phyloP scores from a whole-genome alignment of 2,329 filamentous ascomycete species.

The Emmonsiellopsis sp. region DNA sequence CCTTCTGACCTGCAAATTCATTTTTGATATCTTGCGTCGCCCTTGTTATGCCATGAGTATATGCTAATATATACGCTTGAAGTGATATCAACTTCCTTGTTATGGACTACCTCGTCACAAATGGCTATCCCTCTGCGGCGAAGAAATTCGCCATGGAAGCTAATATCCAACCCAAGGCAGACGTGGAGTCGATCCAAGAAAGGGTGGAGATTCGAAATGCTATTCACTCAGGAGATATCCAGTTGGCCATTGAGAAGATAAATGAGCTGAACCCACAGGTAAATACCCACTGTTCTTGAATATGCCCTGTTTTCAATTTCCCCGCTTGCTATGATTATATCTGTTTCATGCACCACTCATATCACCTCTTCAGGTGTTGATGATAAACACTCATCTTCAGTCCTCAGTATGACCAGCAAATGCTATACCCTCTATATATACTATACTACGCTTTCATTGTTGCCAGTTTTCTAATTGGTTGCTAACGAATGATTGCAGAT shows the following conservation, averaged over 20 bases:
- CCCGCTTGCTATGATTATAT: constrained; percentile 76
- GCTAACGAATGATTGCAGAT: constrained; percentile 49
- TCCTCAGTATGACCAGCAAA: constrained; percentile 69
- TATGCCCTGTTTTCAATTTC: constrained; percentile 25
- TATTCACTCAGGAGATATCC: constrained; percentile 78
- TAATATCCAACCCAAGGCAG: constrained; percentile 66
- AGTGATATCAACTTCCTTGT: constrained; percentile 95
- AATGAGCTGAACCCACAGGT: constrained; percentile 91
- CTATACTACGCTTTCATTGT: constrained; percentile 9
- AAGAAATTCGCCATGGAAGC: constrained; percentile 91
- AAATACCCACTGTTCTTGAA: constrained; percentile 36
- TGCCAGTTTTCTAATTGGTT: constrained; percentile 3
- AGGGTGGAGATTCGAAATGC: constrained; percentile 75
- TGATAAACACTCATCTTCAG: constrained; percentile 73
- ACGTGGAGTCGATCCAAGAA: constrained; percentile 62
- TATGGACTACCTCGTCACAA: constrained; percentile 92
- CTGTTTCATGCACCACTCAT: constrained; percentile 99
- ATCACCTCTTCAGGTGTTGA: constrained; percentile 69
- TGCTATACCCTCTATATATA: constrained; percentile 8
- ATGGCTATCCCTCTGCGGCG: constrained; percentile 87
- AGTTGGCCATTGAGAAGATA: constrained; percentile 72
- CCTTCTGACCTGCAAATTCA: constrained; percentile 47
- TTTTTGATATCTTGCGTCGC: constrained; percentile 9
- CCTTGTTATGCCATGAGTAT: not conserved
- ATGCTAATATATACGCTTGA: constrained; percentile 20